A percentile compares a stretch with the other conserved stretches of the same genome.
Conservation (phyloP, 139 green algal genomes). For the Nannochloris sp. region DNA sequence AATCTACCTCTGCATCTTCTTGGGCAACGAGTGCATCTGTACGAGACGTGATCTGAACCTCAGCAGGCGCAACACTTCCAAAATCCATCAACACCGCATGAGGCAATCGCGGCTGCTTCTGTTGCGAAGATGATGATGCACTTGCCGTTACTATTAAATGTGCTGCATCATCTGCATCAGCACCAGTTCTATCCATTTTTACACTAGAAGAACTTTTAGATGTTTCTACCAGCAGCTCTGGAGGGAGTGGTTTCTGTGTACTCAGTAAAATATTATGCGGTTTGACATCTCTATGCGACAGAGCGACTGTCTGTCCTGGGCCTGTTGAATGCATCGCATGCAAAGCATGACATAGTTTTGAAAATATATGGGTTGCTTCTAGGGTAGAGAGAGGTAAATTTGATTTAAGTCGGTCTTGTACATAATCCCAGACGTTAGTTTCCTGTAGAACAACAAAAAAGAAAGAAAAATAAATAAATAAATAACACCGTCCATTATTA, state of each 20-base stretch:
- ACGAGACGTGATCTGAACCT: conserved; percentile 40
- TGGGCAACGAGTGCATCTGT: conserved; percentile 62
- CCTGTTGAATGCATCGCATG: conserved; percentile 53
- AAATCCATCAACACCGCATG: conserved; percentile 71
- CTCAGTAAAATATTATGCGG: conserved; percentile 77
- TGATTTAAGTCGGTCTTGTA: conserved; percentile 22
- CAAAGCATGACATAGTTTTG: conserved; percentile 54
- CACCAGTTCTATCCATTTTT: neutral
- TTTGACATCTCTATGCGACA: conserved; percentile 83
- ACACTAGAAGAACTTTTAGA: neutral
- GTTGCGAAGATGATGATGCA: neutral
- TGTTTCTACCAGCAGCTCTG: neutral
- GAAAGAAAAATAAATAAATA: neutral
- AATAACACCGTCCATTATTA: neutral
- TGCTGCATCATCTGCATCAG: too few species aligned
- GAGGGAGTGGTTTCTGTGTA: neutral
- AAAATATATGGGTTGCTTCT: conserved; percentile 34
- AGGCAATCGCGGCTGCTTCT: neutral
- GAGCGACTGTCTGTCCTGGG: conserved; percentile 13
- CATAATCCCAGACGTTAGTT: conserved; percentile 40
- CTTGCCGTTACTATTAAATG: neutral
- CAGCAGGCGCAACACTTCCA: conserved; percentile 46
- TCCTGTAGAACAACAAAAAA: conserved; percentile 23
- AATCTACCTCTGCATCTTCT: conserved; percentile 62
- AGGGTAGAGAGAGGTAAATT: conserved; percentile 13